These are phyloP conservation scores for Termitomyces sp. DNA, from an alignment of 768 basidiomycete genomes.

Conservation along the genomic window DNA sequence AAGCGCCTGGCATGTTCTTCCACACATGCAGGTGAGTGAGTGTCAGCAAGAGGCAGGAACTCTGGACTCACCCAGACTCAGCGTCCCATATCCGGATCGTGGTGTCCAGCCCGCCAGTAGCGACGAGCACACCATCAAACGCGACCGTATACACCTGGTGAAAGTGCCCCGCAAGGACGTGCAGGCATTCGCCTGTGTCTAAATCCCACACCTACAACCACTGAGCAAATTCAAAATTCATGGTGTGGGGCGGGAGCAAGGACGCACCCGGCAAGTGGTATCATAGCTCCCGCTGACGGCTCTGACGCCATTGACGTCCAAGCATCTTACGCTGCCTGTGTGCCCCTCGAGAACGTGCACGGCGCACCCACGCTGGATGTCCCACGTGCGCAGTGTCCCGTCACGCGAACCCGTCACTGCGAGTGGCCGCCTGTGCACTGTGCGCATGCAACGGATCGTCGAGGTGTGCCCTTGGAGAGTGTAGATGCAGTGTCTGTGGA, in stretches of 20 bases:
- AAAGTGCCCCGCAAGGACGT: slow-evolving; percentile 76
- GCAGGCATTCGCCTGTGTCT: slow-evolving; percentile 84
- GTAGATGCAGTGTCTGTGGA: slow-evolving; percentile 61
- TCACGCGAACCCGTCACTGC: slow-evolving; percentile 92
- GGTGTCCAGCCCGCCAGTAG: slow-evolving; percentile 90
- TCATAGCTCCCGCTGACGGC: slow-evolving; percentile 96
- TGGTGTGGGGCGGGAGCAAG: slow-evolving; percentile 14
- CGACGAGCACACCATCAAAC: slow-evolving; percentile 79
- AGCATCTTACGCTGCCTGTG: slow-evolving; percentile 73
- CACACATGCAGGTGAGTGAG: not conserved
- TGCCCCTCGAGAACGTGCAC: slow-evolving; percentile 74
- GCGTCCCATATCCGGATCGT: slow-evolving; percentile 91
- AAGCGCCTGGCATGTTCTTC: slow-evolving; percentile 75
- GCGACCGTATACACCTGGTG: slow-evolving; percentile 90
- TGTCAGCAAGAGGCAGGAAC: not conserved
- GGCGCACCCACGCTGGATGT: slow-evolving; percentile 74
- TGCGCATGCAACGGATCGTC: slow-evolving; percentile 87
- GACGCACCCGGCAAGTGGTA: slow-evolving; percentile 69
- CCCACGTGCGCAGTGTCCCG: slow-evolving; percentile 85
- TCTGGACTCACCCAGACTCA: slow-evolving; percentile 61
- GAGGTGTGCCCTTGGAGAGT: slow-evolving; percentile 80
- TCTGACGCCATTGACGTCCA: slow-evolving; percentile 80
- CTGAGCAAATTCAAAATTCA: not conserved
- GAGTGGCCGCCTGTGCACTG: slow-evolving; percentile 80
- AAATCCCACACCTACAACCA: slow-evolving; percentile 82